Base-by-base conservation (phyloP, 2,329 filamentous ascomycete genomes). In the Madurella mycetomatis region DNA sequence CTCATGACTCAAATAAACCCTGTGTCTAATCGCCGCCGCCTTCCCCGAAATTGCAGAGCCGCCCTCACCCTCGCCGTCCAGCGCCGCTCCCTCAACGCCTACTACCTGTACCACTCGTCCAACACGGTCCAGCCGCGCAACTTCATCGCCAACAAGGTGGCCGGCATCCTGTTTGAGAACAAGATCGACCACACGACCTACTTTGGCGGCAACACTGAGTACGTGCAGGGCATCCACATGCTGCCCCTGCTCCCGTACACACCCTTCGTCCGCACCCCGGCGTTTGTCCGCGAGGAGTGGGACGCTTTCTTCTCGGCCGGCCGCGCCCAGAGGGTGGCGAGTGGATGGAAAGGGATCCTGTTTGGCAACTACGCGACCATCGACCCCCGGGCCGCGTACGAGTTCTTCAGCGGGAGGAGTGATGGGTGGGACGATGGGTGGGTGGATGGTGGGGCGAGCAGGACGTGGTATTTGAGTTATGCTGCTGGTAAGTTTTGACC, bases 111-210 rank as follows among this genome's bases (percentile, higher is more conserved):
- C 75, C 77, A 79, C 5, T 76, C 71, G 40, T 74, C 80, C 70
- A 96, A 96, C 69, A 76, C 72, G 49, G 72, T 78, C 16, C 83
- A 96, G 64, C 92, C 92, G 0, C 62, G 77, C 1, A 75, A 85
- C n/a, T 96, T 95, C 67, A 84, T 89, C 59, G 81, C 76, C 41
- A 97, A 97, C 76, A 91, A 88, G 71, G 83, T 79, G 39, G 77
- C 78, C 2, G 82, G 83, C 5, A 86, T 86, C 60, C 68, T 95
- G 9, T 97, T 96, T 65, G 92, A 97, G 72, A 96, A 96, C 76
- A 97, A 97, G 73, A 81, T 91, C 51, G 90, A 97, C 69, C 90
- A 96, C 70, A 87, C 88, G 3, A 96, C 92, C 1, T 96, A 90
- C 72, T 96, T 96, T 65, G 89, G 90, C 44, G 69, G 74, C 48